phyloP scores from a whole-genome alignment of 2,329 filamentous ascomycete genomes.

The Hysterium pulicare region DNA sequence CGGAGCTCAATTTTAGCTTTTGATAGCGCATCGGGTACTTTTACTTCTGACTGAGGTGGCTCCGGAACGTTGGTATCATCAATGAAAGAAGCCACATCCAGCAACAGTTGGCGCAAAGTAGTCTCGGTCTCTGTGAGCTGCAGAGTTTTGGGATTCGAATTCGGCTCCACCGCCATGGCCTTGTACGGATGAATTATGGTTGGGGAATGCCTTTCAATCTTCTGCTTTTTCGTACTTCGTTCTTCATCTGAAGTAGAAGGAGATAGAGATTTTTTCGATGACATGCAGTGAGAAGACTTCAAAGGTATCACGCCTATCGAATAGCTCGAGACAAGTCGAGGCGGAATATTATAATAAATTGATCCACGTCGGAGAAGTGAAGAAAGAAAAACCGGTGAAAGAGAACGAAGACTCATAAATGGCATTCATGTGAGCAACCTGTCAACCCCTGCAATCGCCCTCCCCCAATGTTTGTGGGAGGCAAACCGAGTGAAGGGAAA shows the following conservation, averaged over 20 bases:
- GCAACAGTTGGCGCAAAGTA: conserved; percentile 69
- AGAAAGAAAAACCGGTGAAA: background rate
- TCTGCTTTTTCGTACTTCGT: conserved; percentile 31
- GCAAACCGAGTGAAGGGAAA: too few relatives aligned
- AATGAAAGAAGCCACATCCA: conserved; percentile 75
- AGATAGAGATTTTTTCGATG: conserved; percentile 12
- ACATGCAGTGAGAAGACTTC: conserved; percentile 25
- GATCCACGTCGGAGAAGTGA: background rate
- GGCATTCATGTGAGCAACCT: too few relatives aligned
- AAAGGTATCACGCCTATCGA: background rate
- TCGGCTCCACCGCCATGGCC: conserved; percentile 24
- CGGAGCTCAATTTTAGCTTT: conserved; percentile 57
- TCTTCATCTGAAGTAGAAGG: conserved; percentile 19
- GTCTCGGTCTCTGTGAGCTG: conserved; percentile 67
- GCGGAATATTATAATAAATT: background rate
- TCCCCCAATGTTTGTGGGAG: too few relatives aligned
- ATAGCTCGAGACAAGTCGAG: background rate
- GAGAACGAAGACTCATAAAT: conserved; percentile 1
- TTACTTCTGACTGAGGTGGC: conserved; percentile 21
- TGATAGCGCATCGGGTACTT: conserved; percentile 44
- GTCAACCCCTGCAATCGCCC: too few relatives aligned
- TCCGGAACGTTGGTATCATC: conserved; percentile 41
- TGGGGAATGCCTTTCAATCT: conserved; percentile 15
- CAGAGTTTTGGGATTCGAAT: conserved; percentile 35
- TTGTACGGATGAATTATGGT: conserved; percentile 22